Base-by-base conservation (phyloP, 305 asterid genomes). In the Andrographis paniculata region DNA sequence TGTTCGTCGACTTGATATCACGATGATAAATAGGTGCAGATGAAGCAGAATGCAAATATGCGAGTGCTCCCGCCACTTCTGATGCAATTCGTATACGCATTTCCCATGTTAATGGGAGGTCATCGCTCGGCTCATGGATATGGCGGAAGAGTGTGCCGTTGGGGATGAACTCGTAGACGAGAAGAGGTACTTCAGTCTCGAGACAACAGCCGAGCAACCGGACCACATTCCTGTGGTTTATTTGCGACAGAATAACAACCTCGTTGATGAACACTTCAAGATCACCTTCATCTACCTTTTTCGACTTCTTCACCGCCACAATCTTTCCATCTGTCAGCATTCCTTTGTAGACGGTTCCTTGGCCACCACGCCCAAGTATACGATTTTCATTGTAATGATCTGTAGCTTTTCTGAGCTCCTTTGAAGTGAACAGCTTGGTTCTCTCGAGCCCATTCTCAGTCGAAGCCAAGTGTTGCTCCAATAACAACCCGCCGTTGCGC, bases 101-200 rank as follows among this genome's bases (percentile, higher is more conserved):
- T 22, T 58, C 60, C 68, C 69, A 62, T 2, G 64, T 44, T 48
- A 70, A 27, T 1, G 61, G 56, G 15, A 64, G 40, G 1, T 54
- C 63, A 18, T 60, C 65, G 12, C 49, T 59, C 9, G 31, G 44
- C 9, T 60, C 53, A 36, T 67, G 78, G 43, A 71, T 50, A n/a
- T 63, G 73, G n/a, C 61, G 49, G 39, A 35, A 68, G 10, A 72
- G 62, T 0, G 72, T 72, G 13, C 75, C 79, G 6, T 65, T 68
- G 0, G 65, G 65, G 12, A 64, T 48, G 39, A 56, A 61, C 45
- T 66, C 65, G n/a, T n/a, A n/a, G n/a, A n/a, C n/a, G n/a, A n/a
- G n/a, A n/a, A n/a, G n/a, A n/a, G n/a, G n/a, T n/a, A 70, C 73
- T 48, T 66, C 67, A 0, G 65, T 62, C 55, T 66, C 73, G 1